Evolutionary conservation across 352 stramenopile species (phyloP).

Genomic region (Phytophthora sansomeana): DNA sequence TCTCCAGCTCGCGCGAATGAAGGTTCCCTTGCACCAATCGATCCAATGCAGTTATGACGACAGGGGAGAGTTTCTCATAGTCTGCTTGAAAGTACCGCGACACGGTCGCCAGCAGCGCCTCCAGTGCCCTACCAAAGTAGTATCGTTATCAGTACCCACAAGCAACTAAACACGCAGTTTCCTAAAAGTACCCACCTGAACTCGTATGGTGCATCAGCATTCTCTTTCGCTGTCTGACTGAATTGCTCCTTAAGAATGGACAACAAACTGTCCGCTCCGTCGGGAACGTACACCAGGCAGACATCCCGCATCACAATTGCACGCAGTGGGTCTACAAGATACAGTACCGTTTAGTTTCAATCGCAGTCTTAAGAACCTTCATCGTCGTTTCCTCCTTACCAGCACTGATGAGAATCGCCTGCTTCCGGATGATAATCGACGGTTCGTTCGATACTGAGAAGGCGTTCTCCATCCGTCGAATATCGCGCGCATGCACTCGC

Average conservation of each 20-base stretch:
- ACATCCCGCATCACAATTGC: slow-evolving; percentile 78
- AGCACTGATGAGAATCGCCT: slow-evolving; percentile 82
- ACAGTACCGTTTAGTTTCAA: slow-evolving; percentile 10
- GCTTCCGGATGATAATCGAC: slow-evolving; percentile 78
- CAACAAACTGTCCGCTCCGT: slow-evolving; percentile 64
- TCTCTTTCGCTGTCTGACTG: slow-evolving; percentile 53
- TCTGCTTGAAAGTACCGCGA: slow-evolving; percentile 63
- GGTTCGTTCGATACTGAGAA: slow-evolving; percentile 81
- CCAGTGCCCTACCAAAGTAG: slow-evolving; percentile 58
- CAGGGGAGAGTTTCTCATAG: slow-evolving; percentile 54
- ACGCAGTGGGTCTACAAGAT: slow-evolving; percentile 60
- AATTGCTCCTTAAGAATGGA: slow-evolving; percentile 77
- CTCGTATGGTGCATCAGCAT: slow-evolving; percentile 68
- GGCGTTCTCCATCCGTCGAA: slow-evolving; percentile 76
- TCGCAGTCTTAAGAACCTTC: too few species aligned
- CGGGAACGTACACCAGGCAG: slow-evolving; percentile 67
- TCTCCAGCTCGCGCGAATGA: slow-evolving; percentile 61
- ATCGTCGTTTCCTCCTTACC: slow-evolving; percentile 43
- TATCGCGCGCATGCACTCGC: slow-evolving; percentile 78
- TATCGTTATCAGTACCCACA: slow-evolving; percentile 1
- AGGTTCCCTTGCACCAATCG: slow-evolving; percentile 58
- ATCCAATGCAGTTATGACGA: slow-evolving; percentile 59
- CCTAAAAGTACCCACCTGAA: slow-evolving; percentile 58
- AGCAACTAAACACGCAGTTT: neutral
- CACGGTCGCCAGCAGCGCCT: slow-evolving; percentile 68